phyloP scores from a whole-genome alignment of 768 basidiomycete species.

The Rhizopogon sp. region DNA sequence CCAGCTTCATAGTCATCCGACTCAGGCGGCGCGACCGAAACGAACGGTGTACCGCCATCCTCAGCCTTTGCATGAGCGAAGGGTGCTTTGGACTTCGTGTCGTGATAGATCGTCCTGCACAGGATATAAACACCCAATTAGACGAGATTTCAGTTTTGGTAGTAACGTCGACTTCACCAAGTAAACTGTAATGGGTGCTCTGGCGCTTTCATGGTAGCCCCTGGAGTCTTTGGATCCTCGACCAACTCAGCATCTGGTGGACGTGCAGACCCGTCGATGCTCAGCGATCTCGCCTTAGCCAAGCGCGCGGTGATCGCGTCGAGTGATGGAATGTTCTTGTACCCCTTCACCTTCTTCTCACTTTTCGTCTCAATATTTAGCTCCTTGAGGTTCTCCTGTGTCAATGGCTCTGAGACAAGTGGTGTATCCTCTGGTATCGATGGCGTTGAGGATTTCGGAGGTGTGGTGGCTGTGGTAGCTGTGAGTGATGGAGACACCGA shows the following conservation, averaged over 20 bases:
- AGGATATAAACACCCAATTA: background rate
- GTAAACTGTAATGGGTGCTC: constrained; percentile 83
- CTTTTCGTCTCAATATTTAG: constrained; percentile 48
- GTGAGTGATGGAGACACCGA: constrained; percentile 59
- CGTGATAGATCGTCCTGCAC: constrained; percentile 84
- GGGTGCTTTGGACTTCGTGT: constrained; percentile 72
- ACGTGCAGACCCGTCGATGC: constrained; percentile 52
- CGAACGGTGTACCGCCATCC: constrained; percentile 30
- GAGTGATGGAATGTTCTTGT: constrained; percentile 84
- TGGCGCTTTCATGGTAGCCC: constrained; percentile 57
- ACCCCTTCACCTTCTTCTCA: constrained; percentile 50
- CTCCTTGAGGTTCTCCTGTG: constrained; percentile 60
- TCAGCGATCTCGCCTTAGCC: constrained; percentile 63
- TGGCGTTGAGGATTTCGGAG: constrained; percentile 36
- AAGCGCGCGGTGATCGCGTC: constrained; percentile 82
- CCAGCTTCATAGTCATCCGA: constrained; percentile 80
- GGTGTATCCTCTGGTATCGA: constrained; percentile 32
- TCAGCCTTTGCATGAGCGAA: constrained; percentile 40
- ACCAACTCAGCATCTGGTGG: constrained; percentile 76
- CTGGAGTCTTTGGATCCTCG: constrained; percentile 80
- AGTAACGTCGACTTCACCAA: constrained; percentile 44
- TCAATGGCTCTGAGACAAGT: constrained; percentile 42
- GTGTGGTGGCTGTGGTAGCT: constrained; percentile 37
- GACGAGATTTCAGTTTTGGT: constrained; percentile 15
- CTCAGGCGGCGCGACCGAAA: constrained; percentile 45